Evolutionary conservation across 331 rosid genomes (phyloP).

Genomic region (Malus hybrid): DNA sequence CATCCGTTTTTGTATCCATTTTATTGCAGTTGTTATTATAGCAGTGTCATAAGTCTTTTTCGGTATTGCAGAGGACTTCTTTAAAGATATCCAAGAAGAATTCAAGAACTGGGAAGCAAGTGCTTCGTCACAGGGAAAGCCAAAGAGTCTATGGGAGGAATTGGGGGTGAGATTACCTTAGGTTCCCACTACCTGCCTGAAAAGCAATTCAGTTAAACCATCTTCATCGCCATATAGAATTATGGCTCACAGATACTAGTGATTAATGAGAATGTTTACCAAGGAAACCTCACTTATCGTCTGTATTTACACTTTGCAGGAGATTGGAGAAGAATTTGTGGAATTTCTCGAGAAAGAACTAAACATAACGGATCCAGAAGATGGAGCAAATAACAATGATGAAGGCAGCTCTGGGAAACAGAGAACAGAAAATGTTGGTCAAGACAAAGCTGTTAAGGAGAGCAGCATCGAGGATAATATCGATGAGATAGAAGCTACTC

Average conservation of each 20-base stretch:
- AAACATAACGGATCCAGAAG: slow-evolving; percentile 45
- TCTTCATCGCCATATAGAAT: neutral
- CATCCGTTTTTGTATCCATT: slow-evolving; percentile 9
- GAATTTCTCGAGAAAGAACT: slow-evolving; percentile 98
- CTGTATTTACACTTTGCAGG: slow-evolving; percentile 44
- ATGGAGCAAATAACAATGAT: slow-evolving; percentile 18
- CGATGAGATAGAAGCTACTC: slow-evolving; percentile 91
- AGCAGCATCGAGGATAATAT: slow-evolving; percentile 61
- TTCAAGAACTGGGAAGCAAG: slow-evolving; percentile 91
- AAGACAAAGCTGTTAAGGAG: slow-evolving; percentile 31
- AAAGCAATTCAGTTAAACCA: neutral
- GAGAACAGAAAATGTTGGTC: slow-evolving; percentile 17
- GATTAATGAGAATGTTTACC: neutral
- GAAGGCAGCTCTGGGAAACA: slow-evolving; percentile 31
- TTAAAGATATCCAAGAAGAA: slow-evolving; percentile 86
- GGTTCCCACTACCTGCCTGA: neutral
- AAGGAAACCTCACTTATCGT: slow-evolving; percentile 4
- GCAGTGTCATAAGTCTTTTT: neutral
- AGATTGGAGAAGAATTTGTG: slow-evolving; percentile 95
- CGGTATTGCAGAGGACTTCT: slow-evolving; percentile 63
- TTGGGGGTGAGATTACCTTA: slow-evolving; percentile 43
- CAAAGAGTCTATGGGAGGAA: slow-evolving; percentile 99
- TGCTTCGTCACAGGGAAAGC: slow-evolving; percentile 75
- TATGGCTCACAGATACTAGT: neutral
- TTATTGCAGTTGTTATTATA: neutral